Base-by-base conservation (phyloP, 352 stramenopile genomes). In the Aphanomyces cochlioides region DNA sequence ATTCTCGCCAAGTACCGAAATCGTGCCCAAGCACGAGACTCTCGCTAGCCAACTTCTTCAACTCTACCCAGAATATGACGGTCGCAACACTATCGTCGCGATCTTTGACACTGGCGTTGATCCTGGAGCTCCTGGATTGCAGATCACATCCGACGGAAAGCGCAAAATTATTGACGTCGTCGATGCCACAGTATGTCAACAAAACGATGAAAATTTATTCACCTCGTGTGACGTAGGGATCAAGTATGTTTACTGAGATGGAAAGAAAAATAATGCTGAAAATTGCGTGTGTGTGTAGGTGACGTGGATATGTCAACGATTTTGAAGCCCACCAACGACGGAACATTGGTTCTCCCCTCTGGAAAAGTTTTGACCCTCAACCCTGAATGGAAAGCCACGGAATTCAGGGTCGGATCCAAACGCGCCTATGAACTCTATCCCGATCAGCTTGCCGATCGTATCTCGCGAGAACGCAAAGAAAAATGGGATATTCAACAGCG, bases 41-140 rank as follows among this genome's bases (percentile, higher is more conserved):
- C 80, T 93, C 39, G 88, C 87, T 10, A 80, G 81, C 58, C 67
- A 75, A 21, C 96, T 98, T 67, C 67, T 97, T 39, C 58, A 84
- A 63, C 74, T 79, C 21, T 87, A 95, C 72, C 92, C 93, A 12
- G 65, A 81, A n/a, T 95, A 84, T 72, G 92, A 98, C 81, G 96
- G 96, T 7, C 84, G 86, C 56, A 86, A 89, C 69, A 83, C 98
- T 0, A 83, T 96, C 15, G 93, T 98, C 41, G 93, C 88, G n/a
- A 92, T 99, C 72, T 87, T 99, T 53, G 96, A 99, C 82, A 98
- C 96, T 34, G 96, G 96, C 50, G 90, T 98, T 66, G 96, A 99
- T 75, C 92, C 93, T 0, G 91, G 87, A 3, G 94, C 95, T 0
- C 80, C 83, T 41, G 93, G 93, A 2, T 77, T 98, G 15, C 86